phyloP scores from a whole-genome alignment of 495 filamentous ascomycete genomes.

The Staphylotrichum longicolle region DNA sequence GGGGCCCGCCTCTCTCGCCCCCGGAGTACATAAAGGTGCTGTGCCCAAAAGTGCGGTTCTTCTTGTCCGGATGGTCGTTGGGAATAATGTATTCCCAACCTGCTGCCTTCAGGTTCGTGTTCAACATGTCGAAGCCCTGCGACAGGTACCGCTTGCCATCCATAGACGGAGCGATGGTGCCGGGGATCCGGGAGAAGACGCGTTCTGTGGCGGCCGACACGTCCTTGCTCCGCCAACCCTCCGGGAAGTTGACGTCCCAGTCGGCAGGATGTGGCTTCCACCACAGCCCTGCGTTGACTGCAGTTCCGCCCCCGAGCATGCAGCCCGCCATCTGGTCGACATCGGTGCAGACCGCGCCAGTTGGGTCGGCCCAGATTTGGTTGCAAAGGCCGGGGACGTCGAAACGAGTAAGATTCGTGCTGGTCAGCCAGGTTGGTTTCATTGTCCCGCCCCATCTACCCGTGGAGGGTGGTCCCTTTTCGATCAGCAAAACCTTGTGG shows the following conservation, averaged over 20 bases:
- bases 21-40: conserved; percentile 64
- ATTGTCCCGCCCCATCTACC: conserved; percentile 55
- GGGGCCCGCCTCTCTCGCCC: conserved; percentile 64
- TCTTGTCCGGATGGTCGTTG: conserved; percentile 57
- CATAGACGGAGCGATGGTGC: conserved; percentile 61
- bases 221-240: conserved; percentile 65
- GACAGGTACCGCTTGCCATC: conserved; percentile 66
- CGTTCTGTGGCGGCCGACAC: conserved; percentile 54
- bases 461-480: conserved; percentile 59
- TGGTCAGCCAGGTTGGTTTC: conserved; percentile 60
- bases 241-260: conserved; percentile 69
- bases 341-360: conserved; percentile 61
- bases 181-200: conserved; percentile 65
- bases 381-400: conserved; percentile 73
- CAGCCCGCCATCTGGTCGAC: conserved; percentile 70
- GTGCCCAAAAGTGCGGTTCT: conserved; percentile 63
- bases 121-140: conserved; percentile 58
- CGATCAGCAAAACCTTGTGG: conserved; percentile 60
- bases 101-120: conserved; percentile 49
- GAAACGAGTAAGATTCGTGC: conserved; percentile 64
- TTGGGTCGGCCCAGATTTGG: conserved; percentile 59
- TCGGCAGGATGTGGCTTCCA: conserved; percentile 53
- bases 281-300: conserved; percentile 62
- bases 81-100: conserved; percentile 62
- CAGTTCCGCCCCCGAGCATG: conserved; percentile 69